A percentile compares a stretch with the other conserved stretches of the same genome.
Conservation (phyloP, 148 eudicot genomes). For the Fagopyrum tataricum region DNA sequence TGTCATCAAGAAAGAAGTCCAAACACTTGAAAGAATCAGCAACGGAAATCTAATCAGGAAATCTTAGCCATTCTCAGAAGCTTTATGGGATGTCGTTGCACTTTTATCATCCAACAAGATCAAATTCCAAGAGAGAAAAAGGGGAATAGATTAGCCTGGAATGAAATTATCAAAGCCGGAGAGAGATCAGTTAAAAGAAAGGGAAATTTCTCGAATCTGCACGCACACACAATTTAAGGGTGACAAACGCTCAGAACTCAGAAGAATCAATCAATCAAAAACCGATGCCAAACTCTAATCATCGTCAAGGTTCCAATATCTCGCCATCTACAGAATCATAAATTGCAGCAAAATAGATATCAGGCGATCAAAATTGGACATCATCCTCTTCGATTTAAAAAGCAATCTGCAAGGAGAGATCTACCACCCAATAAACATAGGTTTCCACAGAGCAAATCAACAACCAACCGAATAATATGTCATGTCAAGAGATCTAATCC, state of each 20-base stretch:
- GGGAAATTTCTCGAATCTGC: background rate
- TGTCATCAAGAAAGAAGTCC: background rate
- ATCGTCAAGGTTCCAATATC: background rate
- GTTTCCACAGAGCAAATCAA: background rate
- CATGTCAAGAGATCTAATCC: background rate
- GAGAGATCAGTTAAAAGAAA: background rate
- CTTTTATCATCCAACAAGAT: background rate
- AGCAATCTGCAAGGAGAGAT: background rate
- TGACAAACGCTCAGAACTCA: background rate
- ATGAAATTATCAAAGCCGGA: background rate
- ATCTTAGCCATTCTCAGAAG: background rate
- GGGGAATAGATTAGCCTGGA: background rate
- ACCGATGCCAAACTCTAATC: background rate
- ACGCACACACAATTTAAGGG: background rate
- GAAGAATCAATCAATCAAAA: background rate
- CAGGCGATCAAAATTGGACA: background rate
- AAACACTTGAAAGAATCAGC: background rate
- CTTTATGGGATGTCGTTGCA: background rate
- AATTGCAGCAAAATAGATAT: background rate
- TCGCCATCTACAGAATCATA: background rate
- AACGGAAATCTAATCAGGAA: background rate
- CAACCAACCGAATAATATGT: background rate
- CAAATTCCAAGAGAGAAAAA: background rate
- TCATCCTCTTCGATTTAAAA: background rate
- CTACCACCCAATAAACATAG: background rate